Evolutionary conservation across 2,329 filamentous ascomycete species (phyloP).

Genomic region (Pseudocercospora ulei): DNA sequence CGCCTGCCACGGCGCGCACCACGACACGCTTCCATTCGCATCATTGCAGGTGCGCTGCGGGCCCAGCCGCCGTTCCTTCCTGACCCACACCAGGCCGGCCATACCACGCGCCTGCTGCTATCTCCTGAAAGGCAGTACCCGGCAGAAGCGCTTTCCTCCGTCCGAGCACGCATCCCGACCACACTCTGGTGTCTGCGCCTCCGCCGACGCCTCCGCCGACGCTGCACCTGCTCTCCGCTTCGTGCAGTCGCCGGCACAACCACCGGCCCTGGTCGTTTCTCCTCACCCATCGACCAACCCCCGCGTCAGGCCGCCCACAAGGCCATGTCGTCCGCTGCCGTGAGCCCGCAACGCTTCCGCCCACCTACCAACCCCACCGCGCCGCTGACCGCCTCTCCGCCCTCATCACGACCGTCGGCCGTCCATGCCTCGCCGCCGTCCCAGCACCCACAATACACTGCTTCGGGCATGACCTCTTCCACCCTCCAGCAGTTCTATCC

Average conservation of each 20-base stretch:
- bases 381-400: slow-evolving; percentile 16
- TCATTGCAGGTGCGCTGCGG: slow-evolving; percentile 8
- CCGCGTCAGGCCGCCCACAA: slow-evolving; percentile 5
- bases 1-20: not conserved
- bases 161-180: too few species aligned
- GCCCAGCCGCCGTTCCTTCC: not conserved
- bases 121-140: too few species aligned
- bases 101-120: slow-evolving; percentile 5
- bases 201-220: too few species aligned
- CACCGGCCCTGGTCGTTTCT: slow-evolving; percentile 2
- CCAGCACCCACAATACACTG: slow-evolving; percentile 33
- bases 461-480: slow-evolving; percentile 48
- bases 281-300: too few species aligned
- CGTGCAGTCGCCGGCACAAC: too few species aligned
- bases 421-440: slow-evolving; percentile 38
- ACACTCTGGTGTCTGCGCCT: too few species aligned
- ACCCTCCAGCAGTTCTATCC: slow-evolving; percentile 61
- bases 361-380: slow-evolving; percentile 16
- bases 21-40: slow-evolving; percentile 1
- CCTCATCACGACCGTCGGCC: slow-evolving; percentile 16
- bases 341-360: slow-evolving; percentile 16
- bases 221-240: too few species aligned
- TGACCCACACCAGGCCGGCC: not conserved
- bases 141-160: too few species aligned
- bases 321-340: slow-evolving; percentile 23